A percentile compares a stretch with the other conserved stretches of the same genome.
phyloP scores from a whole-genome alignment of 1,139 yeast genomes.

The Hanseniaspora sp. region DNA sequence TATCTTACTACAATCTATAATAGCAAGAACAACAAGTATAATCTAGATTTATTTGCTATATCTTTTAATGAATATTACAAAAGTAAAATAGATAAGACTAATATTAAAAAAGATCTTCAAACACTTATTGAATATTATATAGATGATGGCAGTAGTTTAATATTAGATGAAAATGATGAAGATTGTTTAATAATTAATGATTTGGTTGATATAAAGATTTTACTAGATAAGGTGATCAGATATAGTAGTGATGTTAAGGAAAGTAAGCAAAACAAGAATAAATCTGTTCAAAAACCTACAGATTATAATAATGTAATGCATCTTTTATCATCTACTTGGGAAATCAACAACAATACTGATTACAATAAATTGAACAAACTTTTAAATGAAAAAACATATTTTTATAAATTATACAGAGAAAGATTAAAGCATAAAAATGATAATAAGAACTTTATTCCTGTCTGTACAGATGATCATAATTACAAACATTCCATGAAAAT shows the following conservation, averaged over 20 bases:
- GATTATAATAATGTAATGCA: not conserved
- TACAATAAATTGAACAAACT: constrained; percentile 19
- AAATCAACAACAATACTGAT: constrained; percentile 14
- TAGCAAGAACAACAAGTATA: not conserved
- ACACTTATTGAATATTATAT: not conserved
- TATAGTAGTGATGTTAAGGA: constrained; percentile 17
- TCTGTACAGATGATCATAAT: constrained; percentile 36
- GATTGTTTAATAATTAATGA: constrained; percentile 18
- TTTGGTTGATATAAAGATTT: constrained; percentile 28
- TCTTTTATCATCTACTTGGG: constrained; percentile 9
- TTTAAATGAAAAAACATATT: constrained; percentile 24
- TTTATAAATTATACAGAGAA: constrained; percentile 33
- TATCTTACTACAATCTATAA: not conserved
- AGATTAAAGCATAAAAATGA: constrained; percentile 30
- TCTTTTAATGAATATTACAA: constrained; percentile 5
- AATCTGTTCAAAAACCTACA: not conserved
- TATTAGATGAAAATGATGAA: not conserved
- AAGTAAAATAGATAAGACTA: not conserved
- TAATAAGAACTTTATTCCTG: constrained; percentile 41
- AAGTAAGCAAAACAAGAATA: constrained; percentile 23
- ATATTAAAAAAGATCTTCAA: not conserved
- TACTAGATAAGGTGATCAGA: constrained; percentile 22
- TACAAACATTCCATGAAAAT: constrained; percentile 34
- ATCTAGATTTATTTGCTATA: not conserved
- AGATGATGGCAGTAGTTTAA: not conserved